Conservation (phyloP, 257 asterid species). For the Ballota nigra region DNA sequence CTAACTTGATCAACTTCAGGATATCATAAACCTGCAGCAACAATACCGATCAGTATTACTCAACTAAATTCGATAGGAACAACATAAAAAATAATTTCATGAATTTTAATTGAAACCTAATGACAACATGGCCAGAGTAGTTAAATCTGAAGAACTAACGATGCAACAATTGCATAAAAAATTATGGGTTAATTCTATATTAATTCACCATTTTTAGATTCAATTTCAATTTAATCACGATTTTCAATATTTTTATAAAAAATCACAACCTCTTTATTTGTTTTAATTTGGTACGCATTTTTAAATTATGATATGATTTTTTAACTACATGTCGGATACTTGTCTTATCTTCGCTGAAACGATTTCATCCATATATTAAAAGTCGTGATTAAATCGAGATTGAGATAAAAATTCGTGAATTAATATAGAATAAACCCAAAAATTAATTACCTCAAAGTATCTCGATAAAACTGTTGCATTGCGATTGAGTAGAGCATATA, state of each 20-base stretch:
- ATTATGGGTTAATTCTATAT: no score
- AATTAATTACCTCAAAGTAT: constrained; percentile 44
- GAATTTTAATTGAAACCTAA: neutral
- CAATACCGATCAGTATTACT: neutral
- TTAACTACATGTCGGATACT: no score
- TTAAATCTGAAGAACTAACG: neutral
- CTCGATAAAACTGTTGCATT: constrained; percentile 45
- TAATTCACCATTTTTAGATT: no score
- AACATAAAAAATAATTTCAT: neutral
- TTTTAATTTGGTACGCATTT: no score
- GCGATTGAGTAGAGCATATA: constrained; percentile 41
- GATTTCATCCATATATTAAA: no score
- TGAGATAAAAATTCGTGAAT: no score
- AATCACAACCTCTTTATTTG: no score
- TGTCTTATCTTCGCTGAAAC: no score
- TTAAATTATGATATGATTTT: no score
- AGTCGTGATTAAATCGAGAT: no score
- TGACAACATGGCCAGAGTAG: neutral
- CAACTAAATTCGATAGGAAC: neutral
- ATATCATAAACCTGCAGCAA: constrained; percentile 53
- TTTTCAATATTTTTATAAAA: no score
- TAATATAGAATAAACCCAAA: neutral
- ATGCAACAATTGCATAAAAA: neutral
- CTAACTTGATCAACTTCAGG: constrained; percentile 50
- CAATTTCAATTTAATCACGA: no score